Evolutionary conservation across 2,329 filamentous ascomycete species (phyloP).

Genomic region (Botryotinia convoluta): DNA sequence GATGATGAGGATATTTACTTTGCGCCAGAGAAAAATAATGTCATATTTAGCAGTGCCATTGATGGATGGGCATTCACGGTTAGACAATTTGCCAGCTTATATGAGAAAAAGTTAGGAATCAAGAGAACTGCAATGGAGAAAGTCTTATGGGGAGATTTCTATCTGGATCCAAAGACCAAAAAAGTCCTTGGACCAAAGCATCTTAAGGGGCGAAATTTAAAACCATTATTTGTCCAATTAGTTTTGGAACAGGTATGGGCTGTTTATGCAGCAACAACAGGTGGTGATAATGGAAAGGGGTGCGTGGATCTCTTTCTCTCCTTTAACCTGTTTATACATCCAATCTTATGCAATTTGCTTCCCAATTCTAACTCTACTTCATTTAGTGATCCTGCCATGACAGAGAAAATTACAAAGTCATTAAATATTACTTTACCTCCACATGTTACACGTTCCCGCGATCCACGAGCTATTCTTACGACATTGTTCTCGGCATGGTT

Average conservation of each 20-base stretch:
- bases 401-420: slow-evolving; percentile 95
- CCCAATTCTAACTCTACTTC: slow-evolving; percentile 34
- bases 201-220: slow-evolving; percentile 84
- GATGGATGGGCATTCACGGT: slow-evolving; percentile 99
- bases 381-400: slow-evolving; percentile 66
- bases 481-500: slow-evolving; percentile 88
- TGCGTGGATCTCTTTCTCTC: slow-evolving; percentile 48
- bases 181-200: slow-evolving; percentile 88
- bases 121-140: slow-evolving; percentile 86
- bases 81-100: slow-evolving; percentile 86
- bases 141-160: slow-evolving; percentile 95
- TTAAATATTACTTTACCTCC: slow-evolving; percentile 78
- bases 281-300: slow-evolving; percentile 79
- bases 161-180: slow-evolving; percentile 95
- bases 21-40: slow-evolving; percentile 96
- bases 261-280: slow-evolving; percentile 85
- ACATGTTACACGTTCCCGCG: slow-evolving; percentile 80
- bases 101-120: slow-evolving; percentile 96
- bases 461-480: slow-evolving; percentile 78
- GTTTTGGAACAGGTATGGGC: slow-evolving; percentile 97
- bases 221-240: slow-evolving; percentile 96
- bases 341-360: slow-evolving; percentile 23
- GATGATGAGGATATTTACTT: slow-evolving; percentile 98
- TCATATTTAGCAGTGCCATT: slow-evolving; percentile 96
- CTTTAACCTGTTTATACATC: slow-evolving; percentile 35